Percentiles rank a stretch among this genome's conserved stretches.
phyloP scores from a whole-genome alignment of 345 rosid species.

The Brassica juncea region DNA sequence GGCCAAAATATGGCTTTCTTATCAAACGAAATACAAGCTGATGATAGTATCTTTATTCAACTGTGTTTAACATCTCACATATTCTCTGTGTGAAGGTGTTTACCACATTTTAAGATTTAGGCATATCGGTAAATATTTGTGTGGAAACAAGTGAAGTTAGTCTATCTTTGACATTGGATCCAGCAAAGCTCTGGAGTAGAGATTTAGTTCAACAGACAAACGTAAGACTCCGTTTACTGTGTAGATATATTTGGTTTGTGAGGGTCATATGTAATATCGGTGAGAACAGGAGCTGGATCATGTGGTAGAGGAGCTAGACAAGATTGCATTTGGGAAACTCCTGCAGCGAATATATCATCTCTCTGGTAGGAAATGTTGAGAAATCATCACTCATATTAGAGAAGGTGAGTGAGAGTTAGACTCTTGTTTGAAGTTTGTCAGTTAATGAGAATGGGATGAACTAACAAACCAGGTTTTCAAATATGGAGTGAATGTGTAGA shows the following conservation, averaged over 20 bases:
- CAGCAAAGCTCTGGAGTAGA: conserved; percentile 87
- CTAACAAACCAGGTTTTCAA: conserved; percentile 55
- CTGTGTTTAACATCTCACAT: too few relatives aligned
- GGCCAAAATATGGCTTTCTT: too few relatives aligned
- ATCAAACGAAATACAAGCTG: too few relatives aligned
- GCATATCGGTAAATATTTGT: too few relatives aligned
- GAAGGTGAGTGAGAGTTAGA: conserved; percentile 52
- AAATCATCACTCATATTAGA: conserved; percentile 83
- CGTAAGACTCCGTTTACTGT: conserved; percentile 11
- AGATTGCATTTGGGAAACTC: conserved; percentile 34
- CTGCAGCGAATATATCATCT: conserved; percentile 79
- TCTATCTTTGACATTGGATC: conserved; percentile 86
- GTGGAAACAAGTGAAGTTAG: conserved; percentile 26
- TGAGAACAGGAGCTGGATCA: too few relatives aligned
- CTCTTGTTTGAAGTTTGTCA: background rate
- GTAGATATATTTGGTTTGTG: background rate
- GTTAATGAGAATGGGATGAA: background rate
- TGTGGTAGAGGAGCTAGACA: too few relatives aligned
- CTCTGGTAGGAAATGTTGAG: conserved; percentile 85
- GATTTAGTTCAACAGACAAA: conserved; percentile 84
- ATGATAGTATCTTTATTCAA: too few relatives aligned
- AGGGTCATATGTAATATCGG: background rate
- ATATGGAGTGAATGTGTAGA: conserved; percentile 79
- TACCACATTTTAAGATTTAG: too few relatives aligned
- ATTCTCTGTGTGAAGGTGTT: too few relatives aligned